Conservation (phyloP, 495 filamentous ascomycete genomes). For the Mycothermus thermophilus region DNA sequence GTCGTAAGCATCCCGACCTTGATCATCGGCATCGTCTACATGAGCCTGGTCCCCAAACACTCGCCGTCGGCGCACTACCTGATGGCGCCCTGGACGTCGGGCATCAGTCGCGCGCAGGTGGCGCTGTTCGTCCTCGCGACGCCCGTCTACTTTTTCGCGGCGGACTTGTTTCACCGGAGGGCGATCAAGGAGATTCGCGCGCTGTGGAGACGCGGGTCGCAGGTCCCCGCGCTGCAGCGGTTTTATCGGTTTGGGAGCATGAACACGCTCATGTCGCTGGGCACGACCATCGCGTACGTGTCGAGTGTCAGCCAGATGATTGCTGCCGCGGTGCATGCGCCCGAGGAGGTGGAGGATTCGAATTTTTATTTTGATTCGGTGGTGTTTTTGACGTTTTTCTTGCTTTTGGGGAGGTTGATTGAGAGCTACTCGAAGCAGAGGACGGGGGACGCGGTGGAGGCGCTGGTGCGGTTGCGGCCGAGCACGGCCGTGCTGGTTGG, state of each 20-base stretch:
- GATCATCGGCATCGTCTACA: constrained; percentile 80
- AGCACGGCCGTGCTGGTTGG: constrained; percentile 61
- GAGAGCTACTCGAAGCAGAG: constrained; percentile 90
- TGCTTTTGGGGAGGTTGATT: constrained; percentile 63
- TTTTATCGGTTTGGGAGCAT: constrained; percentile 94
- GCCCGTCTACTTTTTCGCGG: constrained; percentile 78
- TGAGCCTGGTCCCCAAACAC: constrained; percentile 55
- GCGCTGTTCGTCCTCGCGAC: constrained; percentile 76
- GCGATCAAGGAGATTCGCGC: constrained; percentile 66
- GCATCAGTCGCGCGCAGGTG: constrained; percentile 66
- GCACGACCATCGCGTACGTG: constrained; percentile 80
- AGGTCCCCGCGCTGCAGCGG: constrained; percentile 55
- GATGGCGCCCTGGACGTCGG: constrained; percentile 57
- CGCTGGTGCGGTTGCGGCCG: constrained; percentile 65
- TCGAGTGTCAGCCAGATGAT: constrained; percentile 69
- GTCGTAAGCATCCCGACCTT: constrained; percentile 73
- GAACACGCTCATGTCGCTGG: constrained; percentile 84
- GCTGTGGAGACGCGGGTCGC: constrained; percentile 71
- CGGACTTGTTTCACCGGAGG: constrained; percentile 72
- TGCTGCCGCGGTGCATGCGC: constrained; percentile 40
- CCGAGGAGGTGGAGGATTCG: constrained; percentile 27
- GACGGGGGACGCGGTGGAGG: constrained; percentile 75
- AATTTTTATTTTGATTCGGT: constrained; percentile 89
- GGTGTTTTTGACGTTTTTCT: constrained; percentile 84
- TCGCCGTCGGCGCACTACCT: constrained; percentile 47